phyloP scores from a whole-genome alignment of 2,329 filamentous ascomycete genomes.

The Epicoccum nigrum region DNA sequence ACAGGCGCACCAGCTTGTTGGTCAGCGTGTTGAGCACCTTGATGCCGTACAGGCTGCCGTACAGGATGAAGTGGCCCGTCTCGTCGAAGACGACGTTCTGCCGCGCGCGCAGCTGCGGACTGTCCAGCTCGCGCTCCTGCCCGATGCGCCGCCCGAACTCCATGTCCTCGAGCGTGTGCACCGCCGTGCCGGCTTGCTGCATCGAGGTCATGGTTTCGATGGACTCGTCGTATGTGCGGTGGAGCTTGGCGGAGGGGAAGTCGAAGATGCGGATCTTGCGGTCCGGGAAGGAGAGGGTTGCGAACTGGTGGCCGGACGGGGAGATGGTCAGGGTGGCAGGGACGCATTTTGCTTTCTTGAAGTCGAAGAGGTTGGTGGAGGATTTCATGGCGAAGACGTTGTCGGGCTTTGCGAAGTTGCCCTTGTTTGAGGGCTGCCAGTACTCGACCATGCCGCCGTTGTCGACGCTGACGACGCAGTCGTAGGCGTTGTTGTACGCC shows the following conservation, averaged over 20 bases:
- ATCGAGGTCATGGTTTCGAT: conserved; percentile 87
- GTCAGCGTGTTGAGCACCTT: conserved; percentile 97
- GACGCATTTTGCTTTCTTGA: conserved; percentile 88
- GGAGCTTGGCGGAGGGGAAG: conserved; percentile 84
- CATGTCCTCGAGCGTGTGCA: conserved; percentile 82
- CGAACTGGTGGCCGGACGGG: conserved; percentile 83
- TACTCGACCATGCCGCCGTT: conserved; percentile 95
- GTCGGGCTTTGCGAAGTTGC: conserved; percentile 85
- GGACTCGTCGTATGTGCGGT: conserved; percentile 94
- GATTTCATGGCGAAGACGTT: conserved; percentile 94
- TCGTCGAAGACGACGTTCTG: conserved; percentile 94
- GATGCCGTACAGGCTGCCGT: conserved; percentile 87
- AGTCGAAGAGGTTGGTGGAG: conserved; percentile 91
- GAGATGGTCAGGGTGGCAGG: conserved; percentile 85
- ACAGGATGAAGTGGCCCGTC: conserved; percentile 92
- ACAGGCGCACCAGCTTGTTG: conserved; percentile 88
- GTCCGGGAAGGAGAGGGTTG: conserved; percentile 89
- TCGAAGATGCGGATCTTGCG: conserved; percentile 93
- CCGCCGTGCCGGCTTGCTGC: conserved; percentile 89
- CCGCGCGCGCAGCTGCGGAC: conserved; percentile 68
- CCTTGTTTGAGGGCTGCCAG: conserved; percentile 83
- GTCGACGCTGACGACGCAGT: conserved; percentile 91
- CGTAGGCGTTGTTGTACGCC: conserved; percentile 84
- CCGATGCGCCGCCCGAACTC: conserved; percentile 91
- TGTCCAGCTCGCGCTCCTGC: conserved; percentile 84